Conservation (phyloP, 1,284 basidiomycete species). For the Kalmanozyma brasiliensis region DNA sequence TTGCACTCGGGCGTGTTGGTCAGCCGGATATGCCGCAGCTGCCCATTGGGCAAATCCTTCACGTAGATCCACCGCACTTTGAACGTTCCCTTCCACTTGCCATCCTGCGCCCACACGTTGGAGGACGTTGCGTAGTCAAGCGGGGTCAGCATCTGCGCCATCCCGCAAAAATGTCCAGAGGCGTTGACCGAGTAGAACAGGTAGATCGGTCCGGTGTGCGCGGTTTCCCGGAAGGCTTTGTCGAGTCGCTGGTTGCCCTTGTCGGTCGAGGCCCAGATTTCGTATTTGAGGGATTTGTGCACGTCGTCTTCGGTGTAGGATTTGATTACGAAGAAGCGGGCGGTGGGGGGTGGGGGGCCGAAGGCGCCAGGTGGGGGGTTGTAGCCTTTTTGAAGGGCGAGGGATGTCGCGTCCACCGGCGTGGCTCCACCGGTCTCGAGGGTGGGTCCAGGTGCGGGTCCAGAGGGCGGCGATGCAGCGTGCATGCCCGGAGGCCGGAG, state of each 20-base stretch:
- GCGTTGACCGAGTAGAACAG: conserved; percentile 67
- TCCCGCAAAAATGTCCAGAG: conserved; percentile 65
- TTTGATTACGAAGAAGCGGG: conserved; percentile 67
- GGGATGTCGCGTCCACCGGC: conserved; percentile 20
- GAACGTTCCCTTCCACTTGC: conserved; percentile 67
- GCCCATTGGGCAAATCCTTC: conserved; percentile 64
- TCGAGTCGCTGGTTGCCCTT: conserved; percentile 66
- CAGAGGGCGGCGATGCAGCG: conserved; percentile 10
- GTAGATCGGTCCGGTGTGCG: conserved; percentile 55
- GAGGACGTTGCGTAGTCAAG: conserved; percentile 61
- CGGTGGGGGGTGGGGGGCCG: conserved; percentile 40
- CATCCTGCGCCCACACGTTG: conserved; percentile 66
- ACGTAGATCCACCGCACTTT: conserved; percentile 66
- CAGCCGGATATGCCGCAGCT: conserved; percentile 61
- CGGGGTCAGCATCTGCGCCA: conserved; percentile 65
- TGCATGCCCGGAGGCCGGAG: conserved; percentile 25
- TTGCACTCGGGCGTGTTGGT: conserved; percentile 62
- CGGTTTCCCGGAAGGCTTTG: conserved; percentile 51
- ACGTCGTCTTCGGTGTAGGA: conserved; percentile 67
- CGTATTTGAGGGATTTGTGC: conserved; percentile 62
- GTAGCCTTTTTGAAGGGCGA: conserved; percentile 44
- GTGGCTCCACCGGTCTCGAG: conserved; percentile 5
- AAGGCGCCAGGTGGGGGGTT: conserved; percentile 50
- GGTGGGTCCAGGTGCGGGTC: conserved; percentile 4
- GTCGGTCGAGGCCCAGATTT: conserved; percentile 67